Evolutionary conservation across 495 filamentous ascomycete species (phyloP).

Genomic region (Evernia prunastri): DNA sequence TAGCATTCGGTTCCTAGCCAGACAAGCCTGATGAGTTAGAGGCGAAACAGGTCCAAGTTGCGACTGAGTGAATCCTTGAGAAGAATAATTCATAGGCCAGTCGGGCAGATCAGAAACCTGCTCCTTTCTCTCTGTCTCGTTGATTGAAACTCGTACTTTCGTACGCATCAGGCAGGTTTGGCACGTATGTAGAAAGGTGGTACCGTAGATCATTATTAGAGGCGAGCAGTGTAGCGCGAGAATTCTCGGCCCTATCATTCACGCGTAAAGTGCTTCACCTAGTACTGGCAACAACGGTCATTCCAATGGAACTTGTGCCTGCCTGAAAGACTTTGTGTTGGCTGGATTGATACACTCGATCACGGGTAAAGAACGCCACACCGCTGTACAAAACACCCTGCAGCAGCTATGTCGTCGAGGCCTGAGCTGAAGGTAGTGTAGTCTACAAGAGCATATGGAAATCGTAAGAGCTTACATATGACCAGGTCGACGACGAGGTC

Average conservation of each 20-base stretch:
- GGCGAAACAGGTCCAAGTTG: too few species aligned
- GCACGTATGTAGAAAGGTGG: too few species aligned
- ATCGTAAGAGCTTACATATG: slow-evolving; percentile 3
- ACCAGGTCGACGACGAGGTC: slow-evolving; percentile 86
- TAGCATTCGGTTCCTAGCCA: too few species aligned
- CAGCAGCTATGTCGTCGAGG: slow-evolving; percentile 66
- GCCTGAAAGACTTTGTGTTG: neutral
- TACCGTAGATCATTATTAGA: too few species aligned
- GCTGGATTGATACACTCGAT: neutral
- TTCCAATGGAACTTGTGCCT: neutral
- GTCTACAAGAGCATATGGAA: neutral
- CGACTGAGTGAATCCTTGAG: too few species aligned
- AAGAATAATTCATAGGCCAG: too few species aligned
- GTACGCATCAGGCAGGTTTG: too few species aligned
- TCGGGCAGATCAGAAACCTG: too few species aligned
- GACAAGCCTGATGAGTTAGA: too few species aligned
- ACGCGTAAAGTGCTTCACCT: neutral
- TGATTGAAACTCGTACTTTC: too few species aligned
- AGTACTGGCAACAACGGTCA: neutral
- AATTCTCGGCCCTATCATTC: slow-evolving; percentile 1
- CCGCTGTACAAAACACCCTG: neutral
- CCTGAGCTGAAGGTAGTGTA: slow-evolving; percentile 78
- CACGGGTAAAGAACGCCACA: neutral
- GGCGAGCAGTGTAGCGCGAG: neutral
- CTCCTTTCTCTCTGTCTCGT: too few species aligned